Evolutionary conservation across 768 basidiomycete genomes (phyloP).

Genomic region (Mycena floridula): DNA sequence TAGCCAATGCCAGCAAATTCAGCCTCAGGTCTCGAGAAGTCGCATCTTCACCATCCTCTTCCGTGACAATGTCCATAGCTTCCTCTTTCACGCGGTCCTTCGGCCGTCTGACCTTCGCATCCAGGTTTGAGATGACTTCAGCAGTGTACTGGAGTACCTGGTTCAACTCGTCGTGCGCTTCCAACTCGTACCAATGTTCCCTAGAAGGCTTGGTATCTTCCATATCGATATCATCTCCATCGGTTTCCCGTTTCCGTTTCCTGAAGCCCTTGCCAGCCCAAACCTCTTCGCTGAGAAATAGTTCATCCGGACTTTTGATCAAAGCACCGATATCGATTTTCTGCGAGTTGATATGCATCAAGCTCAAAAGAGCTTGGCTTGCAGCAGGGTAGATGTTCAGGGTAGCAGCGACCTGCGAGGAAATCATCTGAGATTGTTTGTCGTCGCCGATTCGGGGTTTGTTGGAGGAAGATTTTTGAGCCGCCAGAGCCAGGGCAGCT

Average conservation of each 20-base stretch:
- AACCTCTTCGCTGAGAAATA: conserved; percentile 44
- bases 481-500: conserved; percentile 22
- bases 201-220: background rate
- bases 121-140: conserved; percentile 40
- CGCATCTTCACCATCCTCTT: conserved; percentile 35
- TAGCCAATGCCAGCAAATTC: conserved; percentile 72
- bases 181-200: conserved; percentile 15
- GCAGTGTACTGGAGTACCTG: conserved; percentile 56
- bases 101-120: conserved; percentile 20
- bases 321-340: conserved; percentile 51
- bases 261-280: conserved; percentile 52
- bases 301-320: conserved; percentile 39
- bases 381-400: conserved; percentile 37
- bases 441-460: background rate
- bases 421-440: conserved; percentile 9
- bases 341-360: conserved; percentile 35
- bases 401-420: conserved; percentile 32
- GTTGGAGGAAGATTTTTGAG: background rate
- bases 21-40: conserved; percentile 53
- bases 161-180: conserved; percentile 43
- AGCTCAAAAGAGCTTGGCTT: conserved; percentile 29
- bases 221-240: conserved; percentile 17
- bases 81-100: conserved; percentile 18
- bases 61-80: conserved; percentile 4
- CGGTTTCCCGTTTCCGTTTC: conserved; percentile 10